A percentile compares a stretch with the other conserved stretches of the same genome.
These are phyloP conservation scores for Juncus effusus DNA, from an alignment of 176 grass and related monocot genomes.

Conservation along the genomic window DNA sequence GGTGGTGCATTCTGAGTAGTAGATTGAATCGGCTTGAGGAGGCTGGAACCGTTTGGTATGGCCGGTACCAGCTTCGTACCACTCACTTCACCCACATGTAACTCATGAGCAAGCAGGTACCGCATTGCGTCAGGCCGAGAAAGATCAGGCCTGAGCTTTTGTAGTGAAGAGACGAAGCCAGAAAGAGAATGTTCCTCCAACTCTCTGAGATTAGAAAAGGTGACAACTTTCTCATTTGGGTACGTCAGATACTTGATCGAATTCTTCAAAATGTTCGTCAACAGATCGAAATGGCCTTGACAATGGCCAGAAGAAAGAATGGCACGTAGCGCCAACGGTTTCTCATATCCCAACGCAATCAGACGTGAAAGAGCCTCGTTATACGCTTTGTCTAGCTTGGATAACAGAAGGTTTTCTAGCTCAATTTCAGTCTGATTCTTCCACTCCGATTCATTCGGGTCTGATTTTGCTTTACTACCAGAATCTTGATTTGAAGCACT, in stretches of 20 bases:
- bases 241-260: constrained; percentile 44
- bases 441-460: constrained; percentile 35
- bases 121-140: constrained; percentile 61
- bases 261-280: constrained; percentile 69
- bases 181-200: constrained; percentile 73
- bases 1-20: neutral
- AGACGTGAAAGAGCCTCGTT: constrained; percentile 53
- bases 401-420: constrained; percentile 54
- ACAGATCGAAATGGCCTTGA: constrained; percentile 55
- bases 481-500: too few species aligned
- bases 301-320: constrained; percentile 64
- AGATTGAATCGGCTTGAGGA: neutral
- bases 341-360: constrained; percentile 42
- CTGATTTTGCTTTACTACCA: neutral
- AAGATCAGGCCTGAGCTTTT: constrained; percentile 50
- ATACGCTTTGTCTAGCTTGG: constrained; percentile 49
- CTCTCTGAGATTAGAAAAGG: constrained; percentile 54
- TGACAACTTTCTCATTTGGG: constrained; percentile 6
- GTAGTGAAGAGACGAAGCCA: constrained; percentile 59
- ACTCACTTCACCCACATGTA: constrained; percentile 48
- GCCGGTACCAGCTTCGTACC: neutral
- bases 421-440: constrained; percentile 40
- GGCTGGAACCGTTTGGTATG: neutral
- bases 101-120: constrained; percentile 67
- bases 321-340: constrained; percentile 55